These are phyloP conservation scores for Trichoderma simmonsii DNA, from an alignment of 2,329 filamentous ascomycete species.

Conservation along the genomic window DNA sequence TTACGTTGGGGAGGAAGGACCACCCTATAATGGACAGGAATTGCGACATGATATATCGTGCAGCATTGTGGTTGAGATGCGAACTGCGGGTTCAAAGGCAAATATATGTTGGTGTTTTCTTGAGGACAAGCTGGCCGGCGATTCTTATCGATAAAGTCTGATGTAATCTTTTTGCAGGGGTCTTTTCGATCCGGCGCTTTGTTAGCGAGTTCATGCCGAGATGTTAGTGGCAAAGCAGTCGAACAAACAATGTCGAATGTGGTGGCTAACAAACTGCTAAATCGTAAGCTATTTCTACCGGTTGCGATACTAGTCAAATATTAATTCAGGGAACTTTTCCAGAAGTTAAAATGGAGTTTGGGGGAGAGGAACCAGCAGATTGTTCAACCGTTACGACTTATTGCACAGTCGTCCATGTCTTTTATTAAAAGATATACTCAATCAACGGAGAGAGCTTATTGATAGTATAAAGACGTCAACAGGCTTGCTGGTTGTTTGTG, in stretches of 20 bases:
- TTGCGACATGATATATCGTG: constrained; percentile 13
- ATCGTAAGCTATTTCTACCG: not conserved
- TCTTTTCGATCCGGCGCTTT: not conserved
- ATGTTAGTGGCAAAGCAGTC: not conserved
- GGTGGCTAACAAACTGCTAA: not conserved
- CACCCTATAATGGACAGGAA: constrained; percentile 18
- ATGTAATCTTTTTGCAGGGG: constrained; percentile 8
- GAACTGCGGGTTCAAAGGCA: not conserved
- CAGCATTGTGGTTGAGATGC: constrained; percentile 9
- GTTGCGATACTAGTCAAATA: not conserved
- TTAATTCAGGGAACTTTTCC: not conserved
- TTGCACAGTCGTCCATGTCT: too few relatives aligned
- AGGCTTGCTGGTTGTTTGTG: too few relatives aligned
- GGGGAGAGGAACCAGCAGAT: too few relatives aligned
- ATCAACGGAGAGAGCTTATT: too few relatives aligned
- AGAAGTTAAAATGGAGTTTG: not conserved
- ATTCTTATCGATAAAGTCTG: constrained; percentile 14
- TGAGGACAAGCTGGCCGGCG: constrained; percentile 17
- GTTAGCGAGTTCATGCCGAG: not conserved
- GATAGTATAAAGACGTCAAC: too few relatives aligned
- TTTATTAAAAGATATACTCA: too few relatives aligned
- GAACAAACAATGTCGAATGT: not conserved
- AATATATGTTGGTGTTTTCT: not conserved
- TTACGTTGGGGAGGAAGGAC: constrained; percentile 19
- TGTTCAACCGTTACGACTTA: not conserved